These are phyloP conservation scores for Coprinopsis marcescibilis DNA, from an alignment of 768 basidiomycete genomes.

Conservation along the genomic window DNA sequence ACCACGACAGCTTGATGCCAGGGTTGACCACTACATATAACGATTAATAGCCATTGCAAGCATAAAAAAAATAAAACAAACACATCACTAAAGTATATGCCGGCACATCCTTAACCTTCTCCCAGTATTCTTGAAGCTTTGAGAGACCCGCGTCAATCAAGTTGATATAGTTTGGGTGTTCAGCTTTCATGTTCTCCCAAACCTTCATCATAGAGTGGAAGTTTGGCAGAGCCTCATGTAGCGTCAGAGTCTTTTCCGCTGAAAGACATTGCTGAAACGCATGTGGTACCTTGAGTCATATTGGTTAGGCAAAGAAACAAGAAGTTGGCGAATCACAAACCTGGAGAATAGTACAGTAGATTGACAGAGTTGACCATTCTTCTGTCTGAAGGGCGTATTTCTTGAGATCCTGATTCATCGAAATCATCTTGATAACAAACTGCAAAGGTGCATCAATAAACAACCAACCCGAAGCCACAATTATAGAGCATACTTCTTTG, in stretches of 20 bases:
- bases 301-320: background rate
- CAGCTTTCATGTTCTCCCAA: conserved; percentile 17
- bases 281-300: conserved; percentile 22
- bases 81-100: conserved; percentile 22
- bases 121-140: conserved; percentile 23
- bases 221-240: conserved; percentile 21
- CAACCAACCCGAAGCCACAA: conserved; percentile 10
- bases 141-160: conserved; percentile 24
- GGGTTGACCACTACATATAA: too few species aligned
- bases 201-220: conserved; percentile 19
- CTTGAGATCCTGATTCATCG: conserved; percentile 14
- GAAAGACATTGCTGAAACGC: conserved; percentile 28
- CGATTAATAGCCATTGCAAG: too few species aligned
- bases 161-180: conserved; percentile 6
- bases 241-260: conserved; percentile 23
- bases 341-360: conserved; percentile 19
- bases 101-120: conserved; percentile 13
- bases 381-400: conserved; percentile 15
- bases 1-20: too few species aligned
- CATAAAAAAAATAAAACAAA: too few species aligned
- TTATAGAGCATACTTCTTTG: conserved; percentile 16
- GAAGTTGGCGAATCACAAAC: conserved; percentile 11
- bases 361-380: conserved; percentile 22
- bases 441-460: conserved; percentile 20
- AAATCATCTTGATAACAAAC: conserved; percentile 16